phyloP scores from a whole-genome alignment of 2,329 filamentous ascomycete species.

The Ascochyta fabae region DNA sequence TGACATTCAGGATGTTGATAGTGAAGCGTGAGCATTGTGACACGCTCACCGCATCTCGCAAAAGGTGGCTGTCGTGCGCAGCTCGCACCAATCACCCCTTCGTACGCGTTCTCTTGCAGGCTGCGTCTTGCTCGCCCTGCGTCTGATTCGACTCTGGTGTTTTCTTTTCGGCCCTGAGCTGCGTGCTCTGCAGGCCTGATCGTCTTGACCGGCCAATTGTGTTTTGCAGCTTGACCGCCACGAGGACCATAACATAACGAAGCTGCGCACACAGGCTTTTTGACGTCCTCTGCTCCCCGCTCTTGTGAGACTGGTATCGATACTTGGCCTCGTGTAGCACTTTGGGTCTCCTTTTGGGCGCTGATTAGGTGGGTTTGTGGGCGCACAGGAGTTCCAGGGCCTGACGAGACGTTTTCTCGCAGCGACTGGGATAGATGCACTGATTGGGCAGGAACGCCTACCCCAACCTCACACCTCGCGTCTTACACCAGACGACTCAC shows the following conservation, averaged over 20 bases:
- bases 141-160: slow-evolving; percentile 28
- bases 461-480: slow-evolving; percentile 9
- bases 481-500: slow-evolving; percentile 20
- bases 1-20: slow-evolving; percentile 4
- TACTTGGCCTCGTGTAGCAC: slow-evolving; percentile 21
- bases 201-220: slow-evolving; percentile 10
- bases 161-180: slow-evolving; percentile 28
- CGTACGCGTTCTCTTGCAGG: slow-evolving; percentile 23
- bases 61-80: slow-evolving; percentile 28
- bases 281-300: slow-evolving; percentile 20
- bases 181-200: slow-evolving; percentile 28
- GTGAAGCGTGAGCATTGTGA: slow-evolving; percentile 26
- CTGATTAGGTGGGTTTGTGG: slow-evolving; percentile 10
- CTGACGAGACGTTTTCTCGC: slow-evolving; percentile 6
- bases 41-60: slow-evolving; percentile 37
- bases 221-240: slow-evolving; percentile 38
- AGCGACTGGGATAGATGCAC: background rate
- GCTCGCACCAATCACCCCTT: slow-evolving; percentile 26
- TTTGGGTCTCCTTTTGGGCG: slow-evolving; percentile 15
- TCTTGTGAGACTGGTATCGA: slow-evolving; percentile 23
- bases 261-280: slow-evolving; percentile 24
- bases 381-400: slow-evolving; percentile 15
- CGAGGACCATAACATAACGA: slow-evolving; percentile 23
- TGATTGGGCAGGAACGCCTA: slow-evolving; percentile 10
- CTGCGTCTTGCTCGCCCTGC: slow-evolving; percentile 18